Evolutionary conservation across 345 rosid species (phyloP), one percentile per base, ranked within the genome.

Genomic region (Brassica rapa): DNA sequence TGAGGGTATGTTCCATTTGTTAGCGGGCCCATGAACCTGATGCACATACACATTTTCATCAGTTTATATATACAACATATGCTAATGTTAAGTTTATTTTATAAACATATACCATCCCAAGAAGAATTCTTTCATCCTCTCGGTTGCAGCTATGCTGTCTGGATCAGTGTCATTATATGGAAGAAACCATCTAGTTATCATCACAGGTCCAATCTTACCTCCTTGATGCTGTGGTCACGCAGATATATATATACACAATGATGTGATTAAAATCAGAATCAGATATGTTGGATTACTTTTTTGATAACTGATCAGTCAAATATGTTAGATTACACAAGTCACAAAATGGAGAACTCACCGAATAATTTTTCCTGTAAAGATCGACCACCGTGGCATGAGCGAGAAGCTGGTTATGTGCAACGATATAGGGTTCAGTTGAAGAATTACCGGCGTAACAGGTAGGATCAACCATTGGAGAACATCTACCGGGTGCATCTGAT

Each of bases 171-270:
- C 3, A 61, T 79, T 21, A 33, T 0, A 67, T 32, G 82, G 78
- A 24, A 79, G 82, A 68, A 73, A 73, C 77, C 82, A 49, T 79
- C 82, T 73, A 14, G 82, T 79, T 57, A 79, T 73, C 78, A 79
- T 79, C 59, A 79, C 78, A 6, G 73, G 68, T 67, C 82, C 82
- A 61, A 79, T 79, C 19, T 32, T 8, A 7, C 82, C 82, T 46
- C 64, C 69, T 55, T 78, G 81, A 1, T 16, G 19, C 61, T 78
- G 27, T 70, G 30, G 51, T 39, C 24, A 41, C 2, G 10, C 33
- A 60, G 30, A 57, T 57, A 57, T 43, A 41, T 41, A 37, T 37
- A 41, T 3, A 43, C 19, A 49, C 2, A 6, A 49, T 49, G 56
- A 43, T 49, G 15, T 49, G 14, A 14, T n/a, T 53, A 8, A 8